These are phyloP conservation scores for Roridomyces roridus DNA, from an alignment of 768 basidiomycete species.

Conservation along the genomic window DNA sequence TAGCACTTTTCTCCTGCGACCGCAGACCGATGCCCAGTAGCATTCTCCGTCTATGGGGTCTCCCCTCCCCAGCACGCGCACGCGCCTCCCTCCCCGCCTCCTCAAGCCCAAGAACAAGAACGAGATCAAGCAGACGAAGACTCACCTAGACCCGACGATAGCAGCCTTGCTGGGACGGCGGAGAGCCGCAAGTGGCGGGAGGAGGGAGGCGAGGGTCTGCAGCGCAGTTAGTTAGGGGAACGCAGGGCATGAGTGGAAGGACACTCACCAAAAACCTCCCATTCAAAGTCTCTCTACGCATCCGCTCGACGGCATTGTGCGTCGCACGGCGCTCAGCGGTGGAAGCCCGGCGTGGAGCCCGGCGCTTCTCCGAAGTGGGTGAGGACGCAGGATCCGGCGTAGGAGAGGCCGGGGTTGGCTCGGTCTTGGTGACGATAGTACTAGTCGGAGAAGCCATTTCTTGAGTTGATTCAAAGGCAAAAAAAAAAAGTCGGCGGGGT, in stretches of 20 bases:
- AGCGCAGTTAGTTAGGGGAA: not conserved
- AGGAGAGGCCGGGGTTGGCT: conserved; percentile 1
- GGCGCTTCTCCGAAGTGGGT: conserved; percentile 71
- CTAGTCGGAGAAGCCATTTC: no score
- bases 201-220: conserved; percentile 62
- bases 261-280: conserved; percentile 80
- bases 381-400: not conserved
- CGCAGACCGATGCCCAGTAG: no score
- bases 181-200: conserved; percentile 70
- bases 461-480: no score
- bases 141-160: conserved; percentile 64
- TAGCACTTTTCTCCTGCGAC: no score
- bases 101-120: not conserved
- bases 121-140: not conserved
- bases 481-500: no score
- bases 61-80: no score
- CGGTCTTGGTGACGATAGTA: not conserved
- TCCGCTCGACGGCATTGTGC: conserved; percentile 97
- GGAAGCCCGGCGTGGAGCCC: conserved; percentile 87
- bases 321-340: conserved; percentile 96
- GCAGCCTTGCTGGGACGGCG: conserved; percentile 79
- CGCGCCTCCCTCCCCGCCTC: no score
- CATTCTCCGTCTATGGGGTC: no score
- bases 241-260: no score
- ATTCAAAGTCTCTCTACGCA: conserved; percentile 92